Base-by-base conservation (phyloP, 495 filamentous ascomycete species). In the Tuber melanosporum region DNA sequence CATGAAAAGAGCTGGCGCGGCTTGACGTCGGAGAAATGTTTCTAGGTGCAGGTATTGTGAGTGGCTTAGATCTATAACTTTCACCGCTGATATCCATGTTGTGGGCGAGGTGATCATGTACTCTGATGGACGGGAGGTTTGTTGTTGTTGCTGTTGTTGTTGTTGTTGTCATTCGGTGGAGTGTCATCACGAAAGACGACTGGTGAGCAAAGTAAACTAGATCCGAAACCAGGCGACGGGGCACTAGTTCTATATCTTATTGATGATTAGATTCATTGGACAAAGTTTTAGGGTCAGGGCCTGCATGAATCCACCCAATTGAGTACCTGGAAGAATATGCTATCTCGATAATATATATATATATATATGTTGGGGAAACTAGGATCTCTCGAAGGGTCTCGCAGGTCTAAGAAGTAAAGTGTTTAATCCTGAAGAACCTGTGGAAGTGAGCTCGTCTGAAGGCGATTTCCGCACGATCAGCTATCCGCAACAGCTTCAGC, bases 41-140 rank as follows among this genome's bases (percentile, higher is more conserved):
- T 77, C 69, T 83, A 22, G 80, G 78, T 71, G 83, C 72, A 72
- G 82, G 82, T 75, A 83, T 83, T 62, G 82, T 78, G 66, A 83
- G 81, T 39, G 82, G 82, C 81, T 78, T 83, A 66, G 82, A 83
- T 77, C 82, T 82, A 72, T 82, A 72, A 44, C 70, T 71, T 76
- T 80, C 82, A 74, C 72, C 77, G 71, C 74, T 72, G 45, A 81
- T 77, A 47, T 83, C 81, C 73, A 81, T 78, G 73, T 74, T 74
- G 77, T 82, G 72, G 26, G 10, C 15, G 43, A 78, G 79, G 75
- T 80, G 75, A 71, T 83, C 78, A 76, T 79, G 81, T 62, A 80
- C 79, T 71, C 81, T 78, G 76, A 83, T 83, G 15, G 81, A 77
- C 74, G 82, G 82, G 44, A 83, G 82, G 74, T 83, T 83, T 47